Percentiles rank a stretch among this genome's conserved stretches.
Conservation (phyloP, 371 early-diverging fungal species). For the Syncephalastrum racemosum region DNA sequence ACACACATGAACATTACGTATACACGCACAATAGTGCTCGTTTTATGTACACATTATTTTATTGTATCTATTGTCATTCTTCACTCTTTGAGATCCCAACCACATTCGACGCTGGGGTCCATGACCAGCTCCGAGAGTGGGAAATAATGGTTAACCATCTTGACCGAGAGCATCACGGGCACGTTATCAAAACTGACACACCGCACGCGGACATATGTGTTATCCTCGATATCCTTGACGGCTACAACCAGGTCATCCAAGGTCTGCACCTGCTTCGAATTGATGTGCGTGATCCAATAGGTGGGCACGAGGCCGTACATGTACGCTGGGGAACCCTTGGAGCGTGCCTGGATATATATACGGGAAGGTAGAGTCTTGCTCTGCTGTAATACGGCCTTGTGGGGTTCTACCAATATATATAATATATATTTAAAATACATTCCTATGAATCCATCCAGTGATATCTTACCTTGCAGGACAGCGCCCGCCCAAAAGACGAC, state of each 20-base stretch:
- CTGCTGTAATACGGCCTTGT: slow-evolving; percentile 81
- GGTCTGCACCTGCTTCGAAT: slow-evolving; percentile 58
- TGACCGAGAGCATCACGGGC: slow-evolving; percentile 77
- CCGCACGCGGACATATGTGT: slow-evolving; percentile 83
- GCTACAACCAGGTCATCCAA: slow-evolving; percentile 64
- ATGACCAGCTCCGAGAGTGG: slow-evolving; percentile 56
- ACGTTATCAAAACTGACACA: slow-evolving; percentile 80
- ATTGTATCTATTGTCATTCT: background rate
- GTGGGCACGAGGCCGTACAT: slow-evolving; percentile 84
- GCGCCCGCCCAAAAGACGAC: slow-evolving; percentile 79
- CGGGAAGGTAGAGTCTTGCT: slow-evolving; percentile 69
- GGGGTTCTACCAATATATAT: slow-evolving; percentile 79
- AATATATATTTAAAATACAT: too few species aligned
- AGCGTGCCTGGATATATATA: slow-evolving; percentile 72
- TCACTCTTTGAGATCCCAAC: slow-evolving; percentile 32
- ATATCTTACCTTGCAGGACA: slow-evolving; percentile 51
- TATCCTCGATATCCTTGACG: slow-evolving; percentile 64
- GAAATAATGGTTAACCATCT: slow-evolving; percentile 81
- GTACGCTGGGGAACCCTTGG: slow-evolving; percentile 79
- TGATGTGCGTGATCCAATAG: slow-evolving; percentile 78
- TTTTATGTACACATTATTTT: slow-evolving; percentile 1
- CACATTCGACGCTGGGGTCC: slow-evolving; percentile 55
- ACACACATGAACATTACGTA: too few species aligned
- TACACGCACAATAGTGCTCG: background rate
- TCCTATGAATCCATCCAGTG: too few species aligned